Percentiles rank a stretch among this genome's conserved stretches.
Evolutionary conservation across 139 green algal species (phyloP).

Genomic region (Volvox africanus): DNA sequence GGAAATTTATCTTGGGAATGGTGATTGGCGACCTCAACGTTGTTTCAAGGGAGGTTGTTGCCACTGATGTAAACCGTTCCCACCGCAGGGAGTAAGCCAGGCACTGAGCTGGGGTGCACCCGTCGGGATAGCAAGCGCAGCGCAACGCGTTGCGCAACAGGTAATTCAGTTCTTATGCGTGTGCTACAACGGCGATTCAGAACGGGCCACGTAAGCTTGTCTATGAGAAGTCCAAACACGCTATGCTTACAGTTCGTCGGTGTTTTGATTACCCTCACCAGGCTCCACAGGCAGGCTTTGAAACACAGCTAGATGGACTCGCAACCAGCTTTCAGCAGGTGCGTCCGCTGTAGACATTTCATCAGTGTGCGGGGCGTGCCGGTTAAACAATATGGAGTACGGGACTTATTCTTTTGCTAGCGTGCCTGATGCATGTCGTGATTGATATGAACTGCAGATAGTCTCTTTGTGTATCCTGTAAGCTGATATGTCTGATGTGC

Average conservation of each 20-base stretch:
- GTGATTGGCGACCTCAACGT: not conserved
- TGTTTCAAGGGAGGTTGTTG: not conserved
- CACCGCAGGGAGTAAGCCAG: slow-evolving; percentile 42
- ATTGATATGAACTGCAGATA: no score
- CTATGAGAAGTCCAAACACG: no score
- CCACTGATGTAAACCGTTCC: not conserved
- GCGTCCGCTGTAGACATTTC: not conserved
- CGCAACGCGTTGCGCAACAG: slow-evolving; percentile 1
- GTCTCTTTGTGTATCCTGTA: no score
- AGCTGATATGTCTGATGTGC: no score
- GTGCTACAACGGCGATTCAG: no score
- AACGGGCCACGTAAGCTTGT: no score
- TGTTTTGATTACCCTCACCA: not conserved
- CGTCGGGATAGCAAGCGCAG: not conserved
- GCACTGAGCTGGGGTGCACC: slow-evolving; percentile 21
- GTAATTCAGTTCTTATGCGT: not conserved
- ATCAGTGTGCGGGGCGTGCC: no score
- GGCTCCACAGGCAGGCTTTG: not conserved
- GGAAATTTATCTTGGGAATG: not conserved
- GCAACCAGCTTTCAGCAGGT: slow-evolving; percentile 42
- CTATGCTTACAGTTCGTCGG: no score
- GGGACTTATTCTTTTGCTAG: no score
- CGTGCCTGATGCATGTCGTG: no score
- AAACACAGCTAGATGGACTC: not conserved
- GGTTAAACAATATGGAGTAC: no score